Base-by-base conservation (phyloP, 441 rosid genomes). In the Gossypium schwendimanii region DNA sequence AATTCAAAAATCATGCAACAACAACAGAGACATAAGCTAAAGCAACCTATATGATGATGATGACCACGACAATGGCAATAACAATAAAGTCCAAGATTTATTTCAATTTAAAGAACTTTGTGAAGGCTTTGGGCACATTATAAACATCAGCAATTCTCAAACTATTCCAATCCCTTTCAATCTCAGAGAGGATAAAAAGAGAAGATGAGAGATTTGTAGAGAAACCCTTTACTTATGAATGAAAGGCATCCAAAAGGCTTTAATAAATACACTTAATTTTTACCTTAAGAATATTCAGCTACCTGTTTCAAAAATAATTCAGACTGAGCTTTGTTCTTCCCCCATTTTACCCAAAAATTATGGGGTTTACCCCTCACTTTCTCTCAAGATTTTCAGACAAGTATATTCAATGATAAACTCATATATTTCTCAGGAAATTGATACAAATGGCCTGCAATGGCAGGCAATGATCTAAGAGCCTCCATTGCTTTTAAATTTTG, bases 401-500 rank as follows among this genome's bases (percentile, higher is more conserved):
- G 73, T 77, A 73, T 76, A 73, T 20, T 55, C 77, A 60, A 75
- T 50, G 81, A 78, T 73, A 79, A 79, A 62, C 75, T 75, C 69
- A 72, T 71, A 74, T 76, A 66, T 73, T 63, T 77, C 77, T 79
- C 80, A 75, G 72, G 73, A 81, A 83, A 11, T 10, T 77, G 79
- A 78, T 59, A 79, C 39, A 69, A 76, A 72, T 76, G 85, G 88
- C 82, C 81, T 80, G 15, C 63, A 58, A 58, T 58, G 63, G 15
- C 41, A 36, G 41, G 41, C 41, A 11, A 58, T 23, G 63, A 58
- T 58, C 79, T 81, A 79, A 70, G 50, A 68, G 82, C 81, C 74
- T 75, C 36, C 63, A 11, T 24, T 24, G 63, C 36, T 58, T 24
- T 77, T 70, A 76, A 73, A 79, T 55, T 69, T 36, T 1, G 72